Percentiles rank a stretch among this genome's conserved stretches.
phyloP scores from a whole-genome alignment of 208 protist species.

The Leishmania aethiopica region DNA sequence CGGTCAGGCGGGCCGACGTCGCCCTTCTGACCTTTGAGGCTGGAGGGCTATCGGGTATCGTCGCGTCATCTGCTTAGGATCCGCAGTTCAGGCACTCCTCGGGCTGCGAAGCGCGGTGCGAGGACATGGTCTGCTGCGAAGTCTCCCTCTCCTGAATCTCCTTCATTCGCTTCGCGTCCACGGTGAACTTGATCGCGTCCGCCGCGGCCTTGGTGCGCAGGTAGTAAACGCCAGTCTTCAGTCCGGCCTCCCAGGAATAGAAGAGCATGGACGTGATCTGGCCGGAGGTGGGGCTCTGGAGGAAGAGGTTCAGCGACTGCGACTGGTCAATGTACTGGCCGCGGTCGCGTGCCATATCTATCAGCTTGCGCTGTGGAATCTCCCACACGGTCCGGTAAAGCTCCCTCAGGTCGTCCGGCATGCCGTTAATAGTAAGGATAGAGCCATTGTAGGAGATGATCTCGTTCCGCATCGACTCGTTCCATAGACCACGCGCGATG shows the following conservation, averaged over 20 bases:
- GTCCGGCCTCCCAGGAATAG: constrained; percentile 97
- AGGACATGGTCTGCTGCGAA: constrained; percentile 8
- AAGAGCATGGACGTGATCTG: constrained; percentile 99
- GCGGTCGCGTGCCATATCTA: constrained; percentile 99
- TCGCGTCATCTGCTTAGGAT: background rate
- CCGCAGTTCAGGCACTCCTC: constrained; percentile 91
- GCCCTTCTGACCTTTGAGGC: background rate
- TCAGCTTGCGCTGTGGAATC: constrained; percentile 96
- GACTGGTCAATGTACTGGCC: constrained; percentile 99
- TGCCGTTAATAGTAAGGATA: constrained; percentile 93
- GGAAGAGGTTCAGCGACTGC: constrained; percentile 99
- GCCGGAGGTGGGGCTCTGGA: constrained; percentile 93
- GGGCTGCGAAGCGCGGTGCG: constrained; percentile 24
- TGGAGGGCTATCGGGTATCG: background rate
- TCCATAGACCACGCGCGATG: constrained; percentile 95
- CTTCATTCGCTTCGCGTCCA: constrained; percentile 92
- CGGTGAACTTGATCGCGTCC: constrained; percentile 99
- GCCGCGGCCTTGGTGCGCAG: constrained; percentile 96
- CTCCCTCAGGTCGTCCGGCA: constrained; percentile 95
- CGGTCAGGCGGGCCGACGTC: background rate
- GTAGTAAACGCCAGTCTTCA: constrained; percentile 99
- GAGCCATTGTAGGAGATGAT: constrained; percentile 97
- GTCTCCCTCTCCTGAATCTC: constrained; percentile 53
- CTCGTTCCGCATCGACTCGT: constrained; percentile 93
- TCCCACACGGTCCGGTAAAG: constrained; percentile 99